Evolutionary conservation across 2,329 filamentous ascomycete species (phyloP), one percentile per base, ranked within the genome.

Genomic region (Colletotrichum sublineola): DNA sequence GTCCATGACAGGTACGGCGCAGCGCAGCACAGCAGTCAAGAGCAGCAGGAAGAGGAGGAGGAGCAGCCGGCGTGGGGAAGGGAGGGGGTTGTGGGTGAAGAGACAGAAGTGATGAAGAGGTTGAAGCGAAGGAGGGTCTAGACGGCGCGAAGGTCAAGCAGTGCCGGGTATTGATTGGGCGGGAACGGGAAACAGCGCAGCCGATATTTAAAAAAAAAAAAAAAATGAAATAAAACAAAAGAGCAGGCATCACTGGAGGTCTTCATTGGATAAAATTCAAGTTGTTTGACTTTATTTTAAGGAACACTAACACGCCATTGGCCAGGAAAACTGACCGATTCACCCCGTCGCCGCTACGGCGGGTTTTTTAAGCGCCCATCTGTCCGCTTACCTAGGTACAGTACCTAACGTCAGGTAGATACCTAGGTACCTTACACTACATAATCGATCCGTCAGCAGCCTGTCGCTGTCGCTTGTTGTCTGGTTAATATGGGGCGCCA

Each of bases 261-360:
- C 61, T 1, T 50, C 67, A 81, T 81, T 81, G 79, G 80, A 48
- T 69, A 55, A 73, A 78, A 80, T 78, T 75, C 70, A 69, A 76
- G 74, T 75, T 55, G 77, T 78, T 75, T 76, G 71, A 77, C 74
- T 75, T 75, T 75, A 75, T 74, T 69, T 76, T 73, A 75, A 57
- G 75, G 66, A 73, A 33, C 68, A 52, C 74, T 71, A 62, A 69
- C 48, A 57, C 67, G 70, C 77, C 69, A 81, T 81, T 81, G 78
- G 80, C 40, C 58, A 46, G 55, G 55, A 63, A 70, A 40, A 9
- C 5, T 5, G 3, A 8, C 68, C 44, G 40, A 63, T 53, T 50
- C 33, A 63, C 46, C 56, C 52, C 50, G 33, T 50, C 48, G 42
- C 67, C 40, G 63, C 60, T 42, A 53, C 61, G 36, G 63, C 71